phyloP scores from a whole-genome alignment of 495 filamentous ascomycete genomes.

The Pyrenula aspistea region DNA sequence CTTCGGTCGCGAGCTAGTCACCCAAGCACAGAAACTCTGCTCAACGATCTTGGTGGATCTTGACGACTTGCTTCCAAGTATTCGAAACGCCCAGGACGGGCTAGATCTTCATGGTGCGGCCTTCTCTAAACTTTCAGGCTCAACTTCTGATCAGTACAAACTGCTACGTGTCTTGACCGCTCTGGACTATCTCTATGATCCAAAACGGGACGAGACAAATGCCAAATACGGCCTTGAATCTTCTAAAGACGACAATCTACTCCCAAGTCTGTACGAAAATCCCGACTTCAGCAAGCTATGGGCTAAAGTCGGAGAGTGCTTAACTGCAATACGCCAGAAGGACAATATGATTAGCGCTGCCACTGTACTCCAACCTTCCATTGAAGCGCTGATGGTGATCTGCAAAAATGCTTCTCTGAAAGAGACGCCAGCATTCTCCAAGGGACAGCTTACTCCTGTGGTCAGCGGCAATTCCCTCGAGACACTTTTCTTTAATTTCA shows the following conservation, averaged over 20 bases:
- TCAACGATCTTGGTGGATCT: slow-evolving; percentile 75
- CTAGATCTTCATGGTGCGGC: slow-evolving; percentile 93
- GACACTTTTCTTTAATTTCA: slow-evolving; percentile 93
- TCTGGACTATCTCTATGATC: slow-evolving; percentile 89
- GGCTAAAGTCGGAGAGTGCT: slow-evolving; percentile 86
- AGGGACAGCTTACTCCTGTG: slow-evolving; percentile 62
- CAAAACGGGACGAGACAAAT: slow-evolving; percentile 44
- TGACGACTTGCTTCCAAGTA: slow-evolving; percentile 75
- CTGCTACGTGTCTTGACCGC: slow-evolving; percentile 86
- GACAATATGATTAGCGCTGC: slow-evolving; percentile 95
- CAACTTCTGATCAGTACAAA: slow-evolving; percentile 91
- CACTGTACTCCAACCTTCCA: slow-evolving; percentile 83
- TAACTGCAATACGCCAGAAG: slow-evolving; percentile 76
- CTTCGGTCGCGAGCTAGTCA: slow-evolving; percentile 82
- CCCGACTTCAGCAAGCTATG: slow-evolving; percentile 81
- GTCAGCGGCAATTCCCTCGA: slow-evolving; percentile 53
- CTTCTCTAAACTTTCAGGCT: slow-evolving; percentile 87
- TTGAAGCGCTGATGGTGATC: slow-evolving; percentile 96
- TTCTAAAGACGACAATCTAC: slow-evolving; percentile 56
- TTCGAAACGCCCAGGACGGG: slow-evolving; percentile 72
- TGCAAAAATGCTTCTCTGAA: slow-evolving; percentile 92
- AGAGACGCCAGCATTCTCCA: slow-evolving; percentile 43
- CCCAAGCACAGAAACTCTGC: slow-evolving; percentile 72
- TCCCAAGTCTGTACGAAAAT: slow-evolving; percentile 80
- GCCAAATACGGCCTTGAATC: slow-evolving; percentile 42